Evolutionary conservation across 805 yeast species (phyloP).

Genomic region (Ogataea sp.): DNA sequence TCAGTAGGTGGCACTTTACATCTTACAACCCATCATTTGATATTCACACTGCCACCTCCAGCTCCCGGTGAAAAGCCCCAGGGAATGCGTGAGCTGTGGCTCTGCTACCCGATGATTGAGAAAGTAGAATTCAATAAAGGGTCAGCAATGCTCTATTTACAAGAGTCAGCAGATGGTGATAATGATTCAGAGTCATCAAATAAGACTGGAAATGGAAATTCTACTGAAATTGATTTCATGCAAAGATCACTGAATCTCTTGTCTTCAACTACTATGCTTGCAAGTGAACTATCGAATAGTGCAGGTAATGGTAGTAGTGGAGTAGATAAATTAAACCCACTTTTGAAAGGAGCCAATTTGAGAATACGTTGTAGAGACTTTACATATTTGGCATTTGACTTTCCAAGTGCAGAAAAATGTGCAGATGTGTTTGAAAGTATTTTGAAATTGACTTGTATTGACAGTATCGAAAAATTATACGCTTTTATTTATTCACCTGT

Average conservation of each 20-base stretch:
- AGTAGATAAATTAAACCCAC: conserved; percentile 2
- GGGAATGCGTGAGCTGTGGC: conserved; percentile 68
- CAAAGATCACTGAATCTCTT: background rate
- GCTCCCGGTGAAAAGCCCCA: conserved; percentile 14
- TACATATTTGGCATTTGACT: conserved; percentile 72
- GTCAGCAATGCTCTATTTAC: conserved; percentile 29
- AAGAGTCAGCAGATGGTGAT: background rate
- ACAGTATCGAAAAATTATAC: conserved; percentile 51
- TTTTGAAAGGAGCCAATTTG: conserved; percentile 39
- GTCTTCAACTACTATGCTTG: no score
- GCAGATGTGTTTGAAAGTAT: conserved; percentile 68
- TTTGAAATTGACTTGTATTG: conserved; percentile 52
- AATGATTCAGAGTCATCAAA: background rate
- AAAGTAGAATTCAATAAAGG: conserved; percentile 51
- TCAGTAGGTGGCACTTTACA: conserved; percentile 53
- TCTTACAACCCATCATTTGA: conserved; percentile 68
- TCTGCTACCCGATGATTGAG: conserved; percentile 79
- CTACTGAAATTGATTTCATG: background rate
- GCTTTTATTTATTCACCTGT: conserved; percentile 81
- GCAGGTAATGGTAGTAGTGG: background rate
- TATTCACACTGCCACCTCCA: conserved; percentile 35
- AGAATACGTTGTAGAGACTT: conserved; percentile 80
- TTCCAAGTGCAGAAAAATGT: conserved; percentile 49
- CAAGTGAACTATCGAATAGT: background rate
- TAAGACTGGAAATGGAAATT: background rate